Percentiles rank a stretch among this genome's conserved stretches.
These are phyloP conservation scores for Dioszegia crocea DNA, from an alignment of 768 basidiomycete species.

Conservation along the genomic window DNA sequence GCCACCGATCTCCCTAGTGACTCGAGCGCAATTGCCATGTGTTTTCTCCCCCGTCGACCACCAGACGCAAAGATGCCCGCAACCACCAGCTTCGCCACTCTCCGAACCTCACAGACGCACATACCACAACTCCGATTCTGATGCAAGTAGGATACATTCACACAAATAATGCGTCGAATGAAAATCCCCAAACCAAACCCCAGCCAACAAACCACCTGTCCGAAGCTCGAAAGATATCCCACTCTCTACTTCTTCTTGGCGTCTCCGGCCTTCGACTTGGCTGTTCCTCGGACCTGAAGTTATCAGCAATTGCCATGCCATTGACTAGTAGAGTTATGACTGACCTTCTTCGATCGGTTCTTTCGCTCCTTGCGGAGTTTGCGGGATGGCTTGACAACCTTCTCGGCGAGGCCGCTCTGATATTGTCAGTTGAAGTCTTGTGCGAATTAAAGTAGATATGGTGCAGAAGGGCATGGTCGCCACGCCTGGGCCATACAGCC, in stretches of 20 bases:
- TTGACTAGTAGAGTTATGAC: slow-evolving; percentile 13
- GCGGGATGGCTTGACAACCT: slow-evolving; percentile 86
- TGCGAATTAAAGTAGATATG: too few species aligned
- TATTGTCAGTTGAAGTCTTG: neutral
- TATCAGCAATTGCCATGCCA: neutral
- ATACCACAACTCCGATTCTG: neutral
- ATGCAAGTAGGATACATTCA: slow-evolving; percentile 7
- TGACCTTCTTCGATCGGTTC: slow-evolving; percentile 98
- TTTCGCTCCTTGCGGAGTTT: slow-evolving; percentile 99
- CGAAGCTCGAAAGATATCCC: neutral
- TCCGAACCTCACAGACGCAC: too few species aligned
- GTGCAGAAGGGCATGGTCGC: too few species aligned
- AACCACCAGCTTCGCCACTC: neutral
- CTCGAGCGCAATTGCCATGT: too few species aligned
- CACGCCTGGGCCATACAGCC: too few species aligned
- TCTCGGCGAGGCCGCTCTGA: slow-evolving; percentile 56
- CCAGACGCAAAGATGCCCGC: too few species aligned
- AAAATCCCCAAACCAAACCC: neutral
- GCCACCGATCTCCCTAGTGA: too few species aligned
- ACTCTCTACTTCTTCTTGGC: slow-evolving; percentile 50
- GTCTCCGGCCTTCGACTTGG: slow-evolving; percentile 77
- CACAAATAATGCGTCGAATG: neutral
- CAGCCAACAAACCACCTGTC: neutral
- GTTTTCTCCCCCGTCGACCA: too few species aligned
- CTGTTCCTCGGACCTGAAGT: slow-evolving; percentile 80